These are phyloP conservation scores for Beauveria sp. DNA, from an alignment of 2,329 filamentous ascomycete genomes.

Conservation along the genomic window DNA sequence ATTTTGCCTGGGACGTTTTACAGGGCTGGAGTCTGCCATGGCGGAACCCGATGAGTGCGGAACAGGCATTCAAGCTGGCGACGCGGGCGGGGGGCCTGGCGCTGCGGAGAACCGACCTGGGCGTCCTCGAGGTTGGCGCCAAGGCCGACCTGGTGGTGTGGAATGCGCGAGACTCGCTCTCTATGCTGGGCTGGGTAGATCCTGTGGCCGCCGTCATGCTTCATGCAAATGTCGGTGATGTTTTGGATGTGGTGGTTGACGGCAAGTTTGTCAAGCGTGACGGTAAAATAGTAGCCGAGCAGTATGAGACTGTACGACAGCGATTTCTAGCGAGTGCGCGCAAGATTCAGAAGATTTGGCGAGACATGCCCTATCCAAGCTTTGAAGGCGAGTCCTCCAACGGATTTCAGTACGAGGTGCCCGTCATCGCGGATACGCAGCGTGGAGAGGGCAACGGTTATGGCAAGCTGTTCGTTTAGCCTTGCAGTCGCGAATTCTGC, in stretches of 20 bases:
- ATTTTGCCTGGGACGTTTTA: conserved; percentile 31
- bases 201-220: conserved; percentile 46
- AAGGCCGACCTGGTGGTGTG: conserved; percentile 42
- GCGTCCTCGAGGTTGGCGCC: conserved; percentile 36
- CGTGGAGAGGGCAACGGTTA: background rate
- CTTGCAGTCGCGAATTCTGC: too few species aligned
- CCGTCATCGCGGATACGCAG: background rate
- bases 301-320: background rate
- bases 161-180: conserved; percentile 22
- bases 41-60: conserved; percentile 43
- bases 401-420: background rate
- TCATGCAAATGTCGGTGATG: conserved; percentile 42
- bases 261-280: conserved; percentile 39
- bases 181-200: conserved; percentile 25
- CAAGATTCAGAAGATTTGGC: background rate
- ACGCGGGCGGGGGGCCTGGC: conserved; percentile 46
- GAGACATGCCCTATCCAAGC: background rate
- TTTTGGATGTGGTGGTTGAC: conserved; percentile 41
- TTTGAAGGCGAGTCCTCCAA: background rate
- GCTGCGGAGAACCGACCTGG: conserved; percentile 42
- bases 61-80: conserved; percentile 48
- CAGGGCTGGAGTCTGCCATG: conserved; percentile 33
- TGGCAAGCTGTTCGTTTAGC: background rate
- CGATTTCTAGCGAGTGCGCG: background rate
- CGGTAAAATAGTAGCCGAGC: conserved; percentile 21